Evolutionary conservation across 345 rosid species (phyloP).

Genomic region (Ceriops decandra): DNA sequence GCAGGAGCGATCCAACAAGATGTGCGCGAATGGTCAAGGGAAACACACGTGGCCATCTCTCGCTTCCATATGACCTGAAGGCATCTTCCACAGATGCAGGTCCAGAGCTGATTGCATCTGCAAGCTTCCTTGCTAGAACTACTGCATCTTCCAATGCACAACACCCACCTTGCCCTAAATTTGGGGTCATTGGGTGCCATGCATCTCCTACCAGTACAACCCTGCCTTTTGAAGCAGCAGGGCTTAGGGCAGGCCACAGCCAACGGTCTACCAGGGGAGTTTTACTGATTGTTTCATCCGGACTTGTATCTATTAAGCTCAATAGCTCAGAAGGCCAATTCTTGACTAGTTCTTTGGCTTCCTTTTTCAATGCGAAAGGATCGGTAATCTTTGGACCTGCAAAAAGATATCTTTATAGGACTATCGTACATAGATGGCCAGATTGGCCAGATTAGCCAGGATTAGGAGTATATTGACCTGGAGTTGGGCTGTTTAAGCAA

Average conservation of each 20-base stretch:
- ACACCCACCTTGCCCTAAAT: conserved; percentile 89
- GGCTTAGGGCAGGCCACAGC: conserved; percentile 72
- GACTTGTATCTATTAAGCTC: conserved; percentile 54
- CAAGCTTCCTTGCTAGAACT: conserved; percentile 65
- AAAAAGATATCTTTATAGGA: background rate
- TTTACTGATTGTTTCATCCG: conserved; percentile 64
- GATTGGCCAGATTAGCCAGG: conserved; percentile 4
- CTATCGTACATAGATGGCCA: background rate
- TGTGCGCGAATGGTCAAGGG: conserved; percentile 72
- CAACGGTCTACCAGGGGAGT: conserved; percentile 85
- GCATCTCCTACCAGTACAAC: conserved; percentile 84
- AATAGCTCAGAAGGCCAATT: conserved; percentile 65
- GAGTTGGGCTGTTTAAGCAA: conserved; percentile 76
- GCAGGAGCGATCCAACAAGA: conserved; percentile 73
- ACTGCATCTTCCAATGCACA: conserved; percentile 87
- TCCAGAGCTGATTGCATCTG: conserved; percentile 41
- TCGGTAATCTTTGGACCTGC: conserved; percentile 75
- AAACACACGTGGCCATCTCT: conserved; percentile 73
- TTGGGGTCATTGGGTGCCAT: conserved; percentile 98
- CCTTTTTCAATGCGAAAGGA: conserved; percentile 53
- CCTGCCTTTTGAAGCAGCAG: conserved; percentile 57
- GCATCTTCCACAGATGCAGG: conserved; percentile 47
- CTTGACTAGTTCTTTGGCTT: conserved; percentile 56
- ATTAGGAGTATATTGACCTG: conserved; percentile 42
- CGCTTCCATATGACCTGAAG: conserved; percentile 57